Evolutionary conservation across 306 rosid species (phyloP), one percentile per base, ranked within the genome.

Genomic region (Cucurbita moschata): DNA sequence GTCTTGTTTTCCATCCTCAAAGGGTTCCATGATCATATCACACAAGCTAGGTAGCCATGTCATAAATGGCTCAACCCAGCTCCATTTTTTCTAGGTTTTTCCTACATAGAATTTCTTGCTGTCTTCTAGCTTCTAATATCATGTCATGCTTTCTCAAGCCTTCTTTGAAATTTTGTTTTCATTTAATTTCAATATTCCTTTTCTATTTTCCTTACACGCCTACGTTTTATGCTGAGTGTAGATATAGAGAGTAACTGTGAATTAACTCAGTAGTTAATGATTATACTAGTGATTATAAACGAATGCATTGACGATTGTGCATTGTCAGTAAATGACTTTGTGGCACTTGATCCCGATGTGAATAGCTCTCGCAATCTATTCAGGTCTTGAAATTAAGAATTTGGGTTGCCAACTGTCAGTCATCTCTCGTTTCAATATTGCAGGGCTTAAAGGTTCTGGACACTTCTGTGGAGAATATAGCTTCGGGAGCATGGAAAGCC

Each of bases 401-500:
- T 18, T 62, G 52, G 55, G 78, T 62, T 77, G 42, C 26, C 9
- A 77, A 70, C 15, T 55, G 35, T 30, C 67, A 4, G 55, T 75
- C 64, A 73, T 67, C 64, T 47, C 37, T 26, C 46, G 18, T 73
- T 68, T 68, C 77, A 46, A 44, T 42, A 67, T 14, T 80, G 64
- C 83, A 94, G 99, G 86, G 95, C 71, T 74, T 94, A 82, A 91
- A 89, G 85, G 97, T 77, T 76, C 82, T 94, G 71, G 99, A 94
- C 83, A 85, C 76, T 80, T 94, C 99, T 37, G 87, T 95, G 81
- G 97, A 95, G 85, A 95, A 85, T 83, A 82, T 95, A 71, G 95
- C 99, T 53, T 86, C 97, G 56, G 99, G 99, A 83, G 96, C 99
- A 63, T 95, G 99, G 99, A 86, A 75, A 72, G 92, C 96, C 56